phyloP scores from a whole-genome alignment of 1,139 yeast species.

The Geotrichum carabidarum region DNA sequence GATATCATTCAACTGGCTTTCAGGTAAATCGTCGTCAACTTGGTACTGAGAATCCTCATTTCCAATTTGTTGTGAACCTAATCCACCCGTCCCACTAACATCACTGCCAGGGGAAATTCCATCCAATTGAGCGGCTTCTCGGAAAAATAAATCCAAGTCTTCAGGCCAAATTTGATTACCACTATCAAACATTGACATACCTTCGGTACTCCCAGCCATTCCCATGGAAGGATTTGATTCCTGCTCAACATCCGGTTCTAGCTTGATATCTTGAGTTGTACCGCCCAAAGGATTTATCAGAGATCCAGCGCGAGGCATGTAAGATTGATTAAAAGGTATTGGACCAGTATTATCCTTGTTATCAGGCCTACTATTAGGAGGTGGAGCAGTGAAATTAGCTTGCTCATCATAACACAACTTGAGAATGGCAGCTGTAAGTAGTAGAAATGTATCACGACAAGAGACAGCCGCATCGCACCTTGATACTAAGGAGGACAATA shows the following conservation, averaged over 20 bases:
- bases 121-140: constrained; percentile 30
- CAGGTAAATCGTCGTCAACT: background rate
- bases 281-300: background rate
- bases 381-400: constrained; percentile 21
- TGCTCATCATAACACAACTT: constrained; percentile 49
- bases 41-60: background rate
- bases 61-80: background rate
- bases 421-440: constrained; percentile 65
- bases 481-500: constrained; percentile 57
- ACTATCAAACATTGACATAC: background rate
- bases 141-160: constrained; percentile 29
- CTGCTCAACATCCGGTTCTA: background rate
- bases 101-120: constrained; percentile 25
- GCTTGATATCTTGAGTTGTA: background rate
- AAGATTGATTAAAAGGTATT: background rate
- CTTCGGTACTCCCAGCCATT: background rate
- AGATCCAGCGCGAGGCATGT: background rate
- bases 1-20: background rate
- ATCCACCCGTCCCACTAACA: background rate
- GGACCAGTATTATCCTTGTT: background rate
- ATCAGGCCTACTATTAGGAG: background rate
- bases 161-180: constrained; percentile 23
- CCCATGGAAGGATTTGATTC: background rate
- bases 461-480: constrained; percentile 74
- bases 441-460: constrained; percentile 67